These are phyloP conservation scores for Jaltomata sinuosa DNA, from an alignment of 257 asterid species.

Conservation along the genomic window DNA sequence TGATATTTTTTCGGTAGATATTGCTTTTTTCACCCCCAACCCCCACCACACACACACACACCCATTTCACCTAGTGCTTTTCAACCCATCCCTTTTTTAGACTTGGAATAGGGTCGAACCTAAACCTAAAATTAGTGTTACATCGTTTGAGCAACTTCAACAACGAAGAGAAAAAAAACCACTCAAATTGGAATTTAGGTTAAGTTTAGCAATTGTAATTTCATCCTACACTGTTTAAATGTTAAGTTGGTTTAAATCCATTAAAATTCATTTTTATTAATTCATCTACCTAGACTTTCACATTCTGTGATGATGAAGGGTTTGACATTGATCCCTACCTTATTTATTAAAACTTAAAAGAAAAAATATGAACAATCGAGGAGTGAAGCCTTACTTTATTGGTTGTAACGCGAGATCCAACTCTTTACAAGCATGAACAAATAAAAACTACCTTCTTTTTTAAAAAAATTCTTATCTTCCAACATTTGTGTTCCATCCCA, in stretches of 20 bases:
- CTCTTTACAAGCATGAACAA: too few species aligned
- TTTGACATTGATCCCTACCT: not conserved
- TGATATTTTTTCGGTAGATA: constrained; percentile 6
- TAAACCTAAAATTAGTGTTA: not conserved
- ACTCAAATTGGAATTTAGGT: not conserved
- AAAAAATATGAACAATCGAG: too few species aligned
- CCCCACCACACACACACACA: not conserved
- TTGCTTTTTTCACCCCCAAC: not conserved
- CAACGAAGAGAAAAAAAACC: not conserved
- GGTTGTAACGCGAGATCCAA: too few species aligned
- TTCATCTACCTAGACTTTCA: not conserved
- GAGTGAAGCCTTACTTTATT: too few species aligned
- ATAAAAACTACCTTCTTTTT: not conserved
- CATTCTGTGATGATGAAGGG: not conserved
- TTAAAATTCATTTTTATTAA: not conserved
- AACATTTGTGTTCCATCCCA: not conserved
- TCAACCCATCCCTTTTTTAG: not conserved
- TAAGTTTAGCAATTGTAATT: not conserved
- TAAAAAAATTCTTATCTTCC: not conserved
- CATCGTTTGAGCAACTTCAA: not conserved
- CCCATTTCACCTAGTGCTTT: not conserved
- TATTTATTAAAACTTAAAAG: too few species aligned
- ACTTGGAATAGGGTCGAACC: not conserved
- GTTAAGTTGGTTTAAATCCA: not conserved
- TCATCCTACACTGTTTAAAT: not conserved